Evolutionary conservation across 1,284 basidiomycete species (phyloP), one percentile per base, ranked within the genome.

Genomic region (Puccinia hordei): DNA sequence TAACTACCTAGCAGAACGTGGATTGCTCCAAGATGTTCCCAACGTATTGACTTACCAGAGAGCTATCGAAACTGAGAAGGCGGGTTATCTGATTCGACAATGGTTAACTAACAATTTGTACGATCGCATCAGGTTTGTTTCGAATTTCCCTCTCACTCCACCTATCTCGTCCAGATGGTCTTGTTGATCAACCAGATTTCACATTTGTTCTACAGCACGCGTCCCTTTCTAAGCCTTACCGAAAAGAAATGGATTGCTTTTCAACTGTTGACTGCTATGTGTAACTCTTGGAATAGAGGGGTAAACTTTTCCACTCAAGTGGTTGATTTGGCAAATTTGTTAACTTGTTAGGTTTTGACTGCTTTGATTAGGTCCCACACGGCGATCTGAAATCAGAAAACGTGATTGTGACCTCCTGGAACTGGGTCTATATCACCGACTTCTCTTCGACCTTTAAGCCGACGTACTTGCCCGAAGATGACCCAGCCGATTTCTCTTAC

Each of bases 191-290:
- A n/a, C 53, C 13, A 19, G 8, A 57, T 73, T 49, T 6, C 8
- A 2, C 66, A 69, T 51, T 30, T 44, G 44, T 51, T 1, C 15
- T 53, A 17, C 83, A 98, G 96, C 85, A 99, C 95, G 0, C 92
- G 97, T 38, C 97, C 97, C 0, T 99, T 99, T 87, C 88, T 99
- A 71, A 92, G 91, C 80, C 85, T 88, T 74, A 90, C 98, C 63
- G 97, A 99, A 88, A 99, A 99, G 89, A 94, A 94, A 84, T 99
- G 97, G 97, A 94, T 99, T 82, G 91, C 93, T 0, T 99, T 95
- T 85, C 96, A 99, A 86, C 88, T 99, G 0, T 88, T 99, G 73
- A 92, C 90, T 41, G 94, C 92, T 1, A 89, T 99, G 81, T 89
- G 91, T 44, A 93, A 94, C 82, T 90, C 93, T 0, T 90, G 93